Base-by-base conservation (phyloP, 2,329 filamentous ascomycete genomes). In the Tolypocladium paradoxum region DNA sequence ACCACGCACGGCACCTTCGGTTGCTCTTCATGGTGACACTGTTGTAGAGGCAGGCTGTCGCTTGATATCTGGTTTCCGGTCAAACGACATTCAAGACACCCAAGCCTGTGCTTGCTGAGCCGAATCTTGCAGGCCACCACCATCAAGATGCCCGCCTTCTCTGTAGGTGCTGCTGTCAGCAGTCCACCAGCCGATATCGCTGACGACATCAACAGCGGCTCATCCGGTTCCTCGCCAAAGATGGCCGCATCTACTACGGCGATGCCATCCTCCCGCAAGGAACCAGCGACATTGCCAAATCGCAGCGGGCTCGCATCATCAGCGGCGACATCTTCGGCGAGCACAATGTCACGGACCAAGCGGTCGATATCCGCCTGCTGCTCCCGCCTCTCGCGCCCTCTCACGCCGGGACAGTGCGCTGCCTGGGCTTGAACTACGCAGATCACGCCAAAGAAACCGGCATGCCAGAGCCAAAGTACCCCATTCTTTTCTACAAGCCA, bases 401-500 rank as follows among this genome's bases (percentile, higher is more conserved):
- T 50, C 78, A 87, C 54, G 78, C 86, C 53, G 76, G 74, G 61
- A 87, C 84, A 0, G 83, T 88, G 48, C 77, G 85, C 53, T 88
- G 85, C 58, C 65, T 89, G 14, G 85, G 85, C 1, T 70, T 89
- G 49, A 89, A 89, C 70, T 89, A 89, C 62, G 82, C 79, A 50
- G 76, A 85, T 58, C 85, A 89, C 63, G 86, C 85, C 8, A 80
- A 80, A 62, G 85, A 88, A 72, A 76, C 84, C 29, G 82, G 81
- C 56, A 77, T 88, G 71, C 77, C 85, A 1, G 76, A 87, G 55
- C 87, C 87, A 1, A 77, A 81, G 61, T 87, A 82, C 58, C 88
- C 88, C 0, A 76, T 90, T 11, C 70, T 91, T 20, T 91, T 91
- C 69, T 78, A 80, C 56, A 68, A 68, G 59, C 86, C 87, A 4